phyloP scores from a whole-genome alignment of 108 stramenopile species.

The Nitzschia sp. region DNA sequence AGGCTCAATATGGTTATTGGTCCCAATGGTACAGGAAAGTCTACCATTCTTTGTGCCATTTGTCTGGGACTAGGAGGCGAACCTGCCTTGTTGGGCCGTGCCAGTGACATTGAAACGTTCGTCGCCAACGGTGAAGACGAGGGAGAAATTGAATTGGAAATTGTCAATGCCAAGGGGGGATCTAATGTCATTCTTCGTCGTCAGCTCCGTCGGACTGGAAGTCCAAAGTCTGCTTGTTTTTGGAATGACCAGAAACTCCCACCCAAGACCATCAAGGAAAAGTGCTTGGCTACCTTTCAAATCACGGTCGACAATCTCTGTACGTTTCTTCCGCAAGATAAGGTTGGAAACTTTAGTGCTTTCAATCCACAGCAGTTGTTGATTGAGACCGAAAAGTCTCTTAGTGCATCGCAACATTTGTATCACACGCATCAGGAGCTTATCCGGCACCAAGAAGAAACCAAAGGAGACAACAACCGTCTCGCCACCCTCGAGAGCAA shows the following conservation, averaged over 20 bases:
- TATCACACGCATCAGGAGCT: constrained; percentile 72
- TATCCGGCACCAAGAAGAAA: constrained; percentile 65
- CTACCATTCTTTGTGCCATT: constrained; percentile 91
- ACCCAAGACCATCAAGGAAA: constrained; percentile 57
- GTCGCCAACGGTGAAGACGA: constrained; percentile 81
- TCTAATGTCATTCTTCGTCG: constrained; percentile 29
- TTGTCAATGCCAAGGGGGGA: constrained; percentile 38
- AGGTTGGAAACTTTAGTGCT: constrained; percentile 88
- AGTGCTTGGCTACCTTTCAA: constrained; percentile 58
- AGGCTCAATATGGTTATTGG: constrained; percentile 92
- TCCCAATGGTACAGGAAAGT: constrained; percentile 94
- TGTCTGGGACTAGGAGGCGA: constrained; percentile 90
- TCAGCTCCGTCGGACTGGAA: constrained; percentile 19
- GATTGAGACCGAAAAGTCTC: constrained; percentile 82
- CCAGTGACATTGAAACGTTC: constrained; percentile 81
- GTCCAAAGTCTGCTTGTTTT: constrained; percentile 21
- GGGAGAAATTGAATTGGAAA: constrained; percentile 82
- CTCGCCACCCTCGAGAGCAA: constrained; percentile 47
- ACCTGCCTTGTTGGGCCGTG: constrained; percentile 84
- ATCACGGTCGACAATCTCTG: constrained; percentile 93
- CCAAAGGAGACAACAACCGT: constrained; percentile 38
- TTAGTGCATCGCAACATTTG: constrained; percentile 46
- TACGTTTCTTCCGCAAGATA: constrained; percentile 95
- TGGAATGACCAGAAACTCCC: constrained; percentile 27
- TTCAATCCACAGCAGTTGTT: constrained; percentile 73